phyloP scores from a whole-genome alignment of 2,329 filamentous ascomycete genomes.

The Lecanicillium sp. region DNA sequence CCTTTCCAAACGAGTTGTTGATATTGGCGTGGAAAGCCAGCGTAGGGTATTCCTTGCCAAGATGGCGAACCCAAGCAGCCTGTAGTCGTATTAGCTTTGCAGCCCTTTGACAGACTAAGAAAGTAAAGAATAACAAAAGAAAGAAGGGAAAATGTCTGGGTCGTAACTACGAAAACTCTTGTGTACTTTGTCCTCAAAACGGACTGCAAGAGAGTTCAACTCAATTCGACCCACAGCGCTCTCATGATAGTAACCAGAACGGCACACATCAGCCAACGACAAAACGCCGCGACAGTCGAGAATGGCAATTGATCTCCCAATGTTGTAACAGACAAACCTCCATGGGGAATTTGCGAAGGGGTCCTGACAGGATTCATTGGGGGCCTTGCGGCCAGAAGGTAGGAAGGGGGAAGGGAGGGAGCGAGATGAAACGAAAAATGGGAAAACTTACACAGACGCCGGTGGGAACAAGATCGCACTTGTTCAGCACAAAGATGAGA shows the following conservation, averaged over 20 bases:
- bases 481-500: constrained; percentile 44
- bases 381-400: constrained; percentile 24
- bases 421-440: constrained; percentile 7
- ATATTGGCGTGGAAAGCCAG: constrained; percentile 92
- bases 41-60: constrained; percentile 89
- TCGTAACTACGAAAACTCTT: constrained; percentile 91
- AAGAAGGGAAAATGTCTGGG: constrained; percentile 56
- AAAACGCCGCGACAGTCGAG: constrained; percentile 26
- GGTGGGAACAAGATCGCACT: constrained; percentile 77
- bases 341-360: constrained; percentile 61
- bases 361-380: constrained; percentile 83
- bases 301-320: constrained; percentile 80
- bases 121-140: constrained; percentile 9
- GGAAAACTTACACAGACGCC: constrained; percentile 79
- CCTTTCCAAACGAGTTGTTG: constrained; percentile 95
- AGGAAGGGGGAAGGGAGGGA: constrained; percentile 11
- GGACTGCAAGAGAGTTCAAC: constrained; percentile 76
- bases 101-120: constrained; percentile 17
- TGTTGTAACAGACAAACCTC: constrained; percentile 94
- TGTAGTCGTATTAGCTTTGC: constrained; percentile 32
- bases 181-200: constrained; percentile 51
- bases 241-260: constrained; percentile 84
- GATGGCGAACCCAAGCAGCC: constrained; percentile 84
- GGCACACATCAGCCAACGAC: constrained; percentile 62
- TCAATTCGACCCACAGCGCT: constrained; percentile 83